Evolutionary conservation across 208 protist species (phyloP).

Genomic region (Trypanosoma lewisi): DNA sequence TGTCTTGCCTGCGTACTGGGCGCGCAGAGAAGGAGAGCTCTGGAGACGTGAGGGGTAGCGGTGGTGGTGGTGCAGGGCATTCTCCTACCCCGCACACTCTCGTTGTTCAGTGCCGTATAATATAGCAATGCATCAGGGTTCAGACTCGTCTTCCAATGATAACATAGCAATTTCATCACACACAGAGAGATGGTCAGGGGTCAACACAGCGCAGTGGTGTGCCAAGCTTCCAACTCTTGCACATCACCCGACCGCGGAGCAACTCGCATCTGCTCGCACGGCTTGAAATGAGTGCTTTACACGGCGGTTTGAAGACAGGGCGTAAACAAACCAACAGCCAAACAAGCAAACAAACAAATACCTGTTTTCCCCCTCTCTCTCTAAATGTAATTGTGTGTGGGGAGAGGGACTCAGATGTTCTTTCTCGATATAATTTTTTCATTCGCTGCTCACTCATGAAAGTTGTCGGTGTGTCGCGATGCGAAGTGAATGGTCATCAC

Average conservation of each 20-base stretch:
- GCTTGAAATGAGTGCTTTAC: constrained; percentile 31
- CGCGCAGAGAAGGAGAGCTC: not conserved
- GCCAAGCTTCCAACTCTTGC: too few species aligned
- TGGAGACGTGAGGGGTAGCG: too few species aligned
- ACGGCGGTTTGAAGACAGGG: not conserved
- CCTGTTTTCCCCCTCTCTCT: too few species aligned
- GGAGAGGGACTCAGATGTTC: constrained; percentile 27
- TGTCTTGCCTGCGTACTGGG: not conserved
- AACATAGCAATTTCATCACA: constrained; percentile 25
- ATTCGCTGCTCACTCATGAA: constrained; percentile 29
- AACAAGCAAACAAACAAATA: too few species aligned
- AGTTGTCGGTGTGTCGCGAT: constrained; percentile 29
- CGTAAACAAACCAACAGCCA: too few species aligned
- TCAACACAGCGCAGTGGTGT: too few species aligned
- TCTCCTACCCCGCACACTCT: too few species aligned
- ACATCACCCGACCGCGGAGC: constrained; percentile 30
- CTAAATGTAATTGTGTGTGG: too few species aligned
- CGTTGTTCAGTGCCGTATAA: constrained; percentile 1
- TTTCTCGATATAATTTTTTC: constrained; percentile 30
- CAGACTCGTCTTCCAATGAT: constrained; percentile 35
- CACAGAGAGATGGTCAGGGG: not conserved
- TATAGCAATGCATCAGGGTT: constrained; percentile 28
- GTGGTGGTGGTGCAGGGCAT: too few species aligned
- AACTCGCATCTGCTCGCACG: constrained; percentile 17
- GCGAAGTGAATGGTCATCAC: constrained; percentile 29